Conservation (phyloP, 805 yeast species). For the Candida vaughaniae region DNA sequence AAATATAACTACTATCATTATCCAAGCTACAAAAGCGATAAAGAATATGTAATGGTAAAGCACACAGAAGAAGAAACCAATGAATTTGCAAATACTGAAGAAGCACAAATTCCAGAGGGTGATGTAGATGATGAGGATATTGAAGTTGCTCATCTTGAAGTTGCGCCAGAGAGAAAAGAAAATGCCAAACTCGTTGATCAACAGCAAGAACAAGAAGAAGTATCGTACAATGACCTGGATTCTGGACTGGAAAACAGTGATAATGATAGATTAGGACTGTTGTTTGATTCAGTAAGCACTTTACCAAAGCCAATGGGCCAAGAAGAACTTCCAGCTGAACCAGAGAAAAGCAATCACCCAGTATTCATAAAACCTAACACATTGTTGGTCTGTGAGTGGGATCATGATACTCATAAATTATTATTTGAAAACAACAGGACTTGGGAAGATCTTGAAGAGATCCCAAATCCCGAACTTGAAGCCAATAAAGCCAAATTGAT, state of each 20-base stretch:
- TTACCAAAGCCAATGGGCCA: constrained; percentile 11
- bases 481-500: constrained; percentile 35
- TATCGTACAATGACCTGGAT: not conserved
- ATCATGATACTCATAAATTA: constrained; percentile 41
- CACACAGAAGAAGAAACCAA: constrained; percentile 1
- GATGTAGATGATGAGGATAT: not conserved
- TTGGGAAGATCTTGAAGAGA: constrained; percentile 46
- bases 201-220: constrained; percentile 1
- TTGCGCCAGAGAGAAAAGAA: constrained; percentile 1
- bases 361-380: constrained; percentile 20
- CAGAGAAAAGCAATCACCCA: constrained; percentile 17
- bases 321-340: not conserved
- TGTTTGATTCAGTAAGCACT: constrained; percentile 19
- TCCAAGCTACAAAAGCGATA: constrained; percentile 16
- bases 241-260: constrained; percentile 6
- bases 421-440: constrained; percentile 57
- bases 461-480: constrained; percentile 57
- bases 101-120: not conserved
- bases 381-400: constrained; percentile 68
- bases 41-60: constrained; percentile 7
- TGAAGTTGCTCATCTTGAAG: not conserved
- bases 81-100: not conserved
- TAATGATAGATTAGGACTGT: constrained; percentile 14
- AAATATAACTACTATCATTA: constrained; percentile 34
- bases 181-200: not conserved